Base-by-base conservation (phyloP, 768 basidiomycete species). In the Mycena floridula region DNA sequence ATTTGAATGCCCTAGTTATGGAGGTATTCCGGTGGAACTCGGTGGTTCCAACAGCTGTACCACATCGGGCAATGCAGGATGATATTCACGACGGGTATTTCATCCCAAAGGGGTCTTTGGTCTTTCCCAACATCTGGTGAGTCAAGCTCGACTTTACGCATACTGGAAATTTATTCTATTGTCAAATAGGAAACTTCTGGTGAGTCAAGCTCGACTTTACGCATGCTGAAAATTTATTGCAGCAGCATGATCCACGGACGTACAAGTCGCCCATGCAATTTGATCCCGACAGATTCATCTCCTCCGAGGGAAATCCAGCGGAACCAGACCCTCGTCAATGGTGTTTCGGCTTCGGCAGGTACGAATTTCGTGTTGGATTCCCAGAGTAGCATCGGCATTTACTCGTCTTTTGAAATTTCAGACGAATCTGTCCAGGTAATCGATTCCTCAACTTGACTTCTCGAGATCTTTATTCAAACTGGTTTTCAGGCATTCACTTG, bases 311-410 rank as follows among this genome's bases (percentile, higher is more conserved):
- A 42, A 62, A 59, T 39, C 50, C 59, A 36, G 70, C 70, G 24
- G 77, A 82, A 53, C 57, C 53, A 16, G 81, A 84, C 59, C 79
- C 82, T 47, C 76, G 76, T 44, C 68, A 68, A 39, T 56, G 80
- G 38, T 80, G 76, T 53, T 87, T 85, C 61, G 84, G 84, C 6
- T 87, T 84, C 54, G 84, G 84, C 39, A 67, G 84, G 62, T 74
- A 84, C n/a, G n/a, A n/a, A n/a, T n/a, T n/a, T n/a, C n/a, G n/a
- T n/a, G n/a, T n/a, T n/a, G n/a, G n/a, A n/a, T n/a, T n/a, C n/a
- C n/a, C n/a, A n/a, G n/a, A n/a, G n/a, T n/a, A n/a, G n/a, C n/a
- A n/a, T n/a, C n/a, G n/a, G n/a, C n/a, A n/a, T 20, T 23, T 20
- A 26, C 30, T 12, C 15, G 35, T 26, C 25, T 30, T 25, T 22